Percentiles rank a stretch among this genome's conserved stretches.
Evolutionary conservation across 2,329 filamentous ascomycete genomes (phyloP).

Genomic region (Diaporthe sp.): DNA sequence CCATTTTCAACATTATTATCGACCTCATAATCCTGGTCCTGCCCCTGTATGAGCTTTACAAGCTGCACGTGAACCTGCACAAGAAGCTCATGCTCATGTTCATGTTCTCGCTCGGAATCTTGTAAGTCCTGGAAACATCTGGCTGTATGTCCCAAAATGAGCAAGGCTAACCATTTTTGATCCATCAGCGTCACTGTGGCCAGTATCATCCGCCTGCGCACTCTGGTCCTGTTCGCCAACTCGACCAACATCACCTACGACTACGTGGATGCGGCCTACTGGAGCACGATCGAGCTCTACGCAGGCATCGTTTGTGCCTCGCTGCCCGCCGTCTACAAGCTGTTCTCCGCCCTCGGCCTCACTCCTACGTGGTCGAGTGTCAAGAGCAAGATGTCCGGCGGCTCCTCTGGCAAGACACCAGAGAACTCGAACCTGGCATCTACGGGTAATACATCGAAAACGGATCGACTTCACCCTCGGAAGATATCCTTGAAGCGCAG

Average conservation of each 20-base stretch:
- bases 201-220: conserved; percentile 13
- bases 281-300: conserved; percentile 22
- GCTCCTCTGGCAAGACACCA: not conserved
- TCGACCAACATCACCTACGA: conserved; percentile 19
- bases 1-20: conserved; percentile 46
- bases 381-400: conserved; percentile 9
- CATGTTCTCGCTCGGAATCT: conserved; percentile 9
- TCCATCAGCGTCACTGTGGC: not conserved
- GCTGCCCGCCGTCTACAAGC: conserved; percentile 6
- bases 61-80: conserved; percentile 8
- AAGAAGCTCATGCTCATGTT: conserved; percentile 17
- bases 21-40: conserved; percentile 47
- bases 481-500: not conserved
- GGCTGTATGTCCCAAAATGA: not conserved
- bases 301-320: conserved; percentile 14
- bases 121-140: not conserved
- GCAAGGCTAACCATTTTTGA: not conserved
- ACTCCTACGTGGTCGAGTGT: not conserved
- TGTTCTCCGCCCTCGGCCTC: conserved; percentile 7
- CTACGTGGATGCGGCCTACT: conserved; percentile 1
- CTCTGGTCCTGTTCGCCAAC: not conserved
- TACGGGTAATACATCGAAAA: not conserved
- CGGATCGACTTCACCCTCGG: not conserved
- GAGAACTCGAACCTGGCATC: not conserved
- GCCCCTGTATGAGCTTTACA: conserved; percentile 40